phyloP scores from a whole-genome alignment of 208 protist genomes.

The Angomonas ambiguus region DNA sequence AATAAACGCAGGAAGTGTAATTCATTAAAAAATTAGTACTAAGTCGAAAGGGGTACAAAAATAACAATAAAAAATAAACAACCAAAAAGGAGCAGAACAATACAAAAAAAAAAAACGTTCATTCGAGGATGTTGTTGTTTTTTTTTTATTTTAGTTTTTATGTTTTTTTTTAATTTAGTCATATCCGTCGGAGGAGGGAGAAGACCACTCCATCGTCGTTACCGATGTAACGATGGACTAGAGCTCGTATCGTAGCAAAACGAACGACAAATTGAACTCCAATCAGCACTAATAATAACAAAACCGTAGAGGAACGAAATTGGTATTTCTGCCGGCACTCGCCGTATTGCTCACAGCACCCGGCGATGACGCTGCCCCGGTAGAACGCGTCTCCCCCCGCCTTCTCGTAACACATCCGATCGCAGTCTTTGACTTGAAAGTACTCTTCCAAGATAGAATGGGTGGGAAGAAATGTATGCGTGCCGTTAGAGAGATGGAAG shows the following conservation, averaged over 20 bases:
- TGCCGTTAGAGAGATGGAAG: slow-evolving; percentile 21
- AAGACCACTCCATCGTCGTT: slow-evolving; percentile 27
- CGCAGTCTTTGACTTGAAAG: slow-evolving; percentile 25
- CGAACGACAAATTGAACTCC: slow-evolving; percentile 25
- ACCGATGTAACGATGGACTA: slow-evolving; percentile 21
- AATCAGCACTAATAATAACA: slow-evolving; percentile 33
- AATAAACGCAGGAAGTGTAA: background rate
- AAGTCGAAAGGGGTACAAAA: background rate
- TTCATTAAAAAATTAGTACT: background rate
- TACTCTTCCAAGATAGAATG: slow-evolving; percentile 26
- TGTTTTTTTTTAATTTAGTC: background rate
- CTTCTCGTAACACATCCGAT: slow-evolving; percentile 26
- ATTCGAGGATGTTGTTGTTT: slow-evolving; percentile 3
- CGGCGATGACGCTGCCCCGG: slow-evolving; percentile 15
- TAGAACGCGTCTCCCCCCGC: background rate
- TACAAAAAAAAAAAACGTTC: background rate
- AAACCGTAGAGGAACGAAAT: slow-evolving; percentile 38
- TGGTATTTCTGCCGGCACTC: slow-evolving; percentile 42
- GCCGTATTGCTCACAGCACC: slow-evolving; percentile 54
- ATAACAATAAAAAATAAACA: slow-evolving; percentile 4
- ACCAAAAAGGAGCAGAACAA: slow-evolving; percentile 5
- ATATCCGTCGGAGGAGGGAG: slow-evolving; percentile 11
- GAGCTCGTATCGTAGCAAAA: slow-evolving; percentile 25
- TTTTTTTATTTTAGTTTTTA: background rate
- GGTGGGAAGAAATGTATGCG: slow-evolving; percentile 35